These are phyloP conservation scores for Umbilicaria muhlenbergii DNA, from an alignment of 495 filamentous ascomycete species.

Conservation along the genomic window DNA sequence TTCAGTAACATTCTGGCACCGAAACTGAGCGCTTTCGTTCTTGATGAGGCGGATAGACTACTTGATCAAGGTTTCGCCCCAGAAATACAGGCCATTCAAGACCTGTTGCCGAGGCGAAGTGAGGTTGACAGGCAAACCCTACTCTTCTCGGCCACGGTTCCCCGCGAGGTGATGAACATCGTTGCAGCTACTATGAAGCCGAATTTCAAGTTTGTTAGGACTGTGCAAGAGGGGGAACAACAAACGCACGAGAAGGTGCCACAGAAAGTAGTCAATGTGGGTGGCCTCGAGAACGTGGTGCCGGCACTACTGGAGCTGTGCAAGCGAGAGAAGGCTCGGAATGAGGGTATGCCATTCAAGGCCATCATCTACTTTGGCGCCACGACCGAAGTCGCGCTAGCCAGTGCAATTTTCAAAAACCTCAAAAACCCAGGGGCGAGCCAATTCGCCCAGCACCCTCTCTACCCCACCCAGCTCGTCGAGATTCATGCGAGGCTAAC, in stretches of 20 bases:
- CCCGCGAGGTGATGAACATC: slow-evolving; percentile 62
- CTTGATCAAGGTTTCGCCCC: slow-evolving; percentile 79
- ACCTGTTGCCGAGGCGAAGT: slow-evolving; percentile 41
- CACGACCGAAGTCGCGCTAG: slow-evolving; percentile 54
- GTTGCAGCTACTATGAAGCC: slow-evolving; percentile 54
- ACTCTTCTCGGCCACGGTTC: slow-evolving; percentile 87
- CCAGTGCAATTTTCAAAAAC: slow-evolving; percentile 39
- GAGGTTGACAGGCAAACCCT: slow-evolving; percentile 69
- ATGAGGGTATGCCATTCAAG: slow-evolving; percentile 57
- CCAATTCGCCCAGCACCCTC: slow-evolving; percentile 20
- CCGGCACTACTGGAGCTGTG: slow-evolving; percentile 65
- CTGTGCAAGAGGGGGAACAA: slow-evolving; percentile 60
- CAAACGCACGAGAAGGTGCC: slow-evolving; percentile 75
- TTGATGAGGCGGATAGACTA: slow-evolving; percentile 90
- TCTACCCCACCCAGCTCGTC: slow-evolving; percentile 32
- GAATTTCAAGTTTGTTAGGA: slow-evolving; percentile 70
- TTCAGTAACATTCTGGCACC: slow-evolving; percentile 51
- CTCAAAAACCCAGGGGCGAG: slow-evolving; percentile 22
- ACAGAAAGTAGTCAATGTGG: slow-evolving; percentile 50
- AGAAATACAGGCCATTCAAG: slow-evolving; percentile 57
- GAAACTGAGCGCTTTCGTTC: slow-evolving; percentile 59
- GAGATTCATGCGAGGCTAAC: slow-evolving; percentile 68
- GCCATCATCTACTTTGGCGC: slow-evolving; percentile 81
- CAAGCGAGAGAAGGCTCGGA: slow-evolving; percentile 32
- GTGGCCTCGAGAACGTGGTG: slow-evolving; percentile 58